A percentile compares a stretch with the other conserved stretches of the same genome.
phyloP scores from a whole-genome alignment of 345 rosid genomes.

The Limnanthes douglasii region DNA sequence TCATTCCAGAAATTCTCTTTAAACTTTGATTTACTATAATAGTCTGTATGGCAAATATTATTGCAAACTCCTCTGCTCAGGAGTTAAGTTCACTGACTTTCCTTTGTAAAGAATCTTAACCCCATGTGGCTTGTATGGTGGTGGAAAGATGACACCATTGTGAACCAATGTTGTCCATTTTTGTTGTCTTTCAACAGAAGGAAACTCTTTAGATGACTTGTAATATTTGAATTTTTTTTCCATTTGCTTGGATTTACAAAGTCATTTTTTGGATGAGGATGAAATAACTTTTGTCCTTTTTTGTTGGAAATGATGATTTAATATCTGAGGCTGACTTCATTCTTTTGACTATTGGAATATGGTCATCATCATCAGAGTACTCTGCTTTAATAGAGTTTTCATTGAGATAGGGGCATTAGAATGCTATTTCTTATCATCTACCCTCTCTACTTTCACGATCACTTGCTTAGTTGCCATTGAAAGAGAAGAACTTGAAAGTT shows the following conservation, averaged over 20 bases:
- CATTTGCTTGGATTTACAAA: slow-evolving; percentile 39
- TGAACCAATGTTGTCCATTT: slow-evolving; percentile 97
- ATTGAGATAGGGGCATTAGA: slow-evolving; percentile 8
- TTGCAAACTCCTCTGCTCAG: slow-evolving; percentile 90
- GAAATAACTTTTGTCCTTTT: slow-evolving; percentile 37
- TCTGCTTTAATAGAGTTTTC: slow-evolving; percentile 18
- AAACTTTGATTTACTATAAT: slow-evolving; percentile 67
- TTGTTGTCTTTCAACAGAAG: slow-evolving; percentile 91
- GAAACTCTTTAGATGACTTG: slow-evolving; percentile 48
- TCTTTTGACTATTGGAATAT: slow-evolving; percentile 63
- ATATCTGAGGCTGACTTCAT: slow-evolving; percentile 32
- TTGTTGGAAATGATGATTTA: slow-evolving; percentile 26
- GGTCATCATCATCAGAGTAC: slow-evolving; percentile 51
- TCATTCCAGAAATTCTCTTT: slow-evolving; percentile 89
- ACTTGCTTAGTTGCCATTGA: slow-evolving; percentile 30
- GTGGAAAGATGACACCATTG: slow-evolving; percentile 92
- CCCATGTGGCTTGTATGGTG: slow-evolving; percentile 79
- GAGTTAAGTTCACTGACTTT: slow-evolving; percentile 59
- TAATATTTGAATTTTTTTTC: slow-evolving; percentile 42
- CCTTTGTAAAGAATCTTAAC: slow-evolving; percentile 79
- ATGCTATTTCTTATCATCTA: slow-evolving; percentile 9
- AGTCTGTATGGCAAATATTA: slow-evolving; percentile 96
- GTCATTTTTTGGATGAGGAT: slow-evolving; percentile 30
- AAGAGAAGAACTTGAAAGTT: slow-evolving; percentile 32
- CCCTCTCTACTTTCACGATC: slow-evolving; percentile 27